These are phyloP conservation scores for Plectosphaerella sp. DNA, from an alignment of 2,329 filamentous ascomycete genomes.

Conservation along the genomic window DNA sequence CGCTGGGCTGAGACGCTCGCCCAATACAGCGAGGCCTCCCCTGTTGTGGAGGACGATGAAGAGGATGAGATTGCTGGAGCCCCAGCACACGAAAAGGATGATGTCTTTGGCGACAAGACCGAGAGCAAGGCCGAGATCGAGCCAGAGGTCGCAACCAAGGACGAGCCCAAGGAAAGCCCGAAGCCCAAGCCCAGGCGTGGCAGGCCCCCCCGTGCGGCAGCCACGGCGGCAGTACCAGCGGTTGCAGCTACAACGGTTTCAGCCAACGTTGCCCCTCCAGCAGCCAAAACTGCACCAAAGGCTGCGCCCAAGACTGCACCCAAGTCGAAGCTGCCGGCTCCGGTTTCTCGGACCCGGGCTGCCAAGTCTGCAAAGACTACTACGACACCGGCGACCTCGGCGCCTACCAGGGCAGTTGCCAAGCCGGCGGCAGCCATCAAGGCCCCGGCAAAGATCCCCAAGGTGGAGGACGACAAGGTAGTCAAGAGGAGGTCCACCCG, in stretches of 20 bases:
- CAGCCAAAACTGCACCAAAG: not conserved
- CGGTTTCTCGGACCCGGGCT: not conserved
- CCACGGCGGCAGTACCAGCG: not conserved
- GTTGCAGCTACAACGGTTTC: too few relatives aligned
- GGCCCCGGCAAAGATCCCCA: not conserved
- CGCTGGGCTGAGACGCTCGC: slow-evolving; percentile 23
- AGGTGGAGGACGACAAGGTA: not conserved
- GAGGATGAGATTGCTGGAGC: not conserved
- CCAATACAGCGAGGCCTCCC: not conserved
- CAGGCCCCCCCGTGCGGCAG: not conserved
- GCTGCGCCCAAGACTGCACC: not conserved
- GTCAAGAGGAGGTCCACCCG: not conserved
- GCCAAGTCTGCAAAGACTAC: not conserved
- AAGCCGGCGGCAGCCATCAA: not conserved
- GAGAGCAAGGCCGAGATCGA: not conserved
- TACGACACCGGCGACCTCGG: not conserved
- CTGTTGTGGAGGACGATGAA: not conserved
- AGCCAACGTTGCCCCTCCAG: too few relatives aligned
- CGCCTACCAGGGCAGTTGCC: not conserved
- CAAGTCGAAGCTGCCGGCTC: slow-evolving; percentile 2
- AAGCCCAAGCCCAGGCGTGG: not conserved
- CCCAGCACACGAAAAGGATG: too few relatives aligned
- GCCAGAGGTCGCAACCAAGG: not conserved
- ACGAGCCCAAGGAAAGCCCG: not conserved
- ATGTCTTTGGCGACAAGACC: too few relatives aligned